Percentiles rank a stretch among this genome's conserved stretches.
These are phyloP conservation scores for Dictyostelium brefeldianum DNA, from an alignment of 78 protist genomes.

Conservation along the genomic window DNA sequence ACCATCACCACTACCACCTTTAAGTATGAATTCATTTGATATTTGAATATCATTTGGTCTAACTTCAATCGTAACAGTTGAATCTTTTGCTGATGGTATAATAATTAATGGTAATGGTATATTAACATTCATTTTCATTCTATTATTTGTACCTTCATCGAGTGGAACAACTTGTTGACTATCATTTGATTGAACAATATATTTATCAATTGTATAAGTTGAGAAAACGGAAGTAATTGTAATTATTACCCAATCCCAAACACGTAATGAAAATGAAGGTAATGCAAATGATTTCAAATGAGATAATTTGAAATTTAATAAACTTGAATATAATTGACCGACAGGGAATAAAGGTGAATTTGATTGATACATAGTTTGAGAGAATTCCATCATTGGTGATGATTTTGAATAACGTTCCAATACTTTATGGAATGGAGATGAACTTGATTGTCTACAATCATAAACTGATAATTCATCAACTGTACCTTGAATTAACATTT, in stretches of 20 bases:
- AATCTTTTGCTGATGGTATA: background rate
- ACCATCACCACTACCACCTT: background rate
- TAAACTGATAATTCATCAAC: slow-evolving; percentile 14
- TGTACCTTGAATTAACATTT: slow-evolving; percentile 52
- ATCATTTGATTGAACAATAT: background rate
- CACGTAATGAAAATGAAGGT: slow-evolving; percentile 54
- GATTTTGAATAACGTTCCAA: background rate
- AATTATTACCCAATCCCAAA: slow-evolving; percentile 55
- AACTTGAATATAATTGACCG: slow-evolving; percentile 22
- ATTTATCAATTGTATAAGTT: slow-evolving; percentile 32
- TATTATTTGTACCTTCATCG: background rate
- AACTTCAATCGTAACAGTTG: background rate
- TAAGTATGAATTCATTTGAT: background rate
- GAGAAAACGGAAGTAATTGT: slow-evolving; percentile 42
- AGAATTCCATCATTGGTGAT: slow-evolving; percentile 49
- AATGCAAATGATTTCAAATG: slow-evolving; percentile 8
- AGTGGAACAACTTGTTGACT: background rate
- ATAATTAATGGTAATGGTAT: slow-evolving; percentile 18
- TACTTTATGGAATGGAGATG: background rate
- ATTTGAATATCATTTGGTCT: background rate
- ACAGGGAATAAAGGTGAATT: slow-evolving; percentile 2
- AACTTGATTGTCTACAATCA: slow-evolving; percentile 19
- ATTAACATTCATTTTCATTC: slow-evolving; percentile 65
- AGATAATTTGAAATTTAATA: slow-evolving; percentile 31
- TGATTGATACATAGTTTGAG: background rate